A percentile compares a stretch with the other conserved stretches of the same genome.
Evolutionary conservation across 352 stramenopile genomes (phyloP).

Genomic region (Phytophthora litchii): DNA sequence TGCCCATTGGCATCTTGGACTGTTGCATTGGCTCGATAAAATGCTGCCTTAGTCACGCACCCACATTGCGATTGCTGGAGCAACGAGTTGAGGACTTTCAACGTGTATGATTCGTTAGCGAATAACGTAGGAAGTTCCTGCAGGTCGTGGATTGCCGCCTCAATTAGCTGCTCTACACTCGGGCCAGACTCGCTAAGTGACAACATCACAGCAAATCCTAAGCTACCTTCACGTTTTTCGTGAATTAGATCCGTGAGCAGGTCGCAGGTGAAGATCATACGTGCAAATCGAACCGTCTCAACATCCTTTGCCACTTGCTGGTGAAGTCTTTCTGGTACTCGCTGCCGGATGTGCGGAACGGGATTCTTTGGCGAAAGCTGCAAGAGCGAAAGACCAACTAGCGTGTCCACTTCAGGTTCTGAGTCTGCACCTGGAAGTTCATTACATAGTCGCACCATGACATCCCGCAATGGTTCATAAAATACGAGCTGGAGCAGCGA

Average conservation of each 20-base stretch:
- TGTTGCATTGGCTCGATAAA: conserved; percentile 22
- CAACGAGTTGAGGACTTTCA: conserved; percentile 84
- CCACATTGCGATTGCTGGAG: conserved; percentile 74
- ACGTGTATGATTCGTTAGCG: conserved; percentile 69
- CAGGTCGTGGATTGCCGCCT: conserved; percentile 46
- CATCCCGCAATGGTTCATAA: conserved; percentile 72
- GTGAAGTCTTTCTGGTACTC: conserved; percentile 24
- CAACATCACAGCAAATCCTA: conserved; percentile 63
- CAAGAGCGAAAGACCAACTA: conserved; percentile 45
- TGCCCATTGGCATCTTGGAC: conserved; percentile 1
- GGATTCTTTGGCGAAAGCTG: conserved; percentile 54
- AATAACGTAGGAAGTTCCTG: conserved; percentile 56
- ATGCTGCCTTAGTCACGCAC: conserved; percentile 66
- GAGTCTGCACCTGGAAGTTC: conserved; percentile 34
- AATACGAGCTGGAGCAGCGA: conserved; percentile 64
- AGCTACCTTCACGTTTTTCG: conserved; percentile 58
- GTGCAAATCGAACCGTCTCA: conserved; percentile 55
- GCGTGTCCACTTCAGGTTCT: conserved; percentile 19
- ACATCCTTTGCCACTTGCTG: conserved; percentile 40
- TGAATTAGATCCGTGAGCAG: conserved; percentile 81
- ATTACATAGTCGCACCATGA: conserved; percentile 63
- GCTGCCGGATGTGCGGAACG: conserved; percentile 1
- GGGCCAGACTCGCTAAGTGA: conserved; percentile 39
- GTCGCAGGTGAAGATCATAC: conserved; percentile 84
- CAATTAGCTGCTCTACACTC: conserved; percentile 47